Evolutionary conservation across 192 early-diverging fungal genomes (phyloP).

Genomic region (Chytriomyces hyalinus): DNA sequence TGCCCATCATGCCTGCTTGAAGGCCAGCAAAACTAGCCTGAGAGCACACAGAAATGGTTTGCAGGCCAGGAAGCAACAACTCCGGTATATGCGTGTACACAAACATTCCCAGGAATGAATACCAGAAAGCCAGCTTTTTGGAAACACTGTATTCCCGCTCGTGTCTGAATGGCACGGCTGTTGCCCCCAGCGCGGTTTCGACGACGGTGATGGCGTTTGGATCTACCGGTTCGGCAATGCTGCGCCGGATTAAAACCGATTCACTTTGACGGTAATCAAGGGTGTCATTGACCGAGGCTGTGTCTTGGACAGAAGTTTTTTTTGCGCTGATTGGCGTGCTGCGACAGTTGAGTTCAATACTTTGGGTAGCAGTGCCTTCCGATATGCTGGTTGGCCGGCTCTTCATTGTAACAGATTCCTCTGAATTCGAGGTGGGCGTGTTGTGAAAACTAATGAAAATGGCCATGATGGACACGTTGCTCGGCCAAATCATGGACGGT

Average conservation of each 20-base stretch:
- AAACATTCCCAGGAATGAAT: constrained; percentile 21
- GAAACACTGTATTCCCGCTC: not conserved
- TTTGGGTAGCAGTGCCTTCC: no score
- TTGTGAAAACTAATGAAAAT: constrained; percentile 27
- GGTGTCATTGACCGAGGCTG: not conserved
- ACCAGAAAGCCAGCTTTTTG: constrained; percentile 10
- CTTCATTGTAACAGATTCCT: not conserved
- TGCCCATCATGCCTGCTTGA: constrained; percentile 4
- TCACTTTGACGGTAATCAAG: not conserved
- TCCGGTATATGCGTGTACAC: constrained; percentile 23
- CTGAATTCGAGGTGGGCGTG: not conserved
- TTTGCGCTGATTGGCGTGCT: not conserved
- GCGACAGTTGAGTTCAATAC: no score
- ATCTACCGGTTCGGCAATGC: not conserved
- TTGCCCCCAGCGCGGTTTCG: not conserved
- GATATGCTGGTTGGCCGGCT: not conserved
- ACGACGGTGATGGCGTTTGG: not conserved
- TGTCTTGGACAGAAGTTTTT: not conserved
- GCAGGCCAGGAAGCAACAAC: constrained; percentile 12
- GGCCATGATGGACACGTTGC: constrained; percentile 62
- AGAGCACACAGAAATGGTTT: not conserved
- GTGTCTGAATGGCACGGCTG: no score
- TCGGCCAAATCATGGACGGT: constrained; percentile 84
- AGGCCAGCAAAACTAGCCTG: not conserved
- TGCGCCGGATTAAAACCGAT: not conserved